Conservation (phyloP, 2,329 filamentous ascomycete species). For the Cytospora schulzeri region DNA sequence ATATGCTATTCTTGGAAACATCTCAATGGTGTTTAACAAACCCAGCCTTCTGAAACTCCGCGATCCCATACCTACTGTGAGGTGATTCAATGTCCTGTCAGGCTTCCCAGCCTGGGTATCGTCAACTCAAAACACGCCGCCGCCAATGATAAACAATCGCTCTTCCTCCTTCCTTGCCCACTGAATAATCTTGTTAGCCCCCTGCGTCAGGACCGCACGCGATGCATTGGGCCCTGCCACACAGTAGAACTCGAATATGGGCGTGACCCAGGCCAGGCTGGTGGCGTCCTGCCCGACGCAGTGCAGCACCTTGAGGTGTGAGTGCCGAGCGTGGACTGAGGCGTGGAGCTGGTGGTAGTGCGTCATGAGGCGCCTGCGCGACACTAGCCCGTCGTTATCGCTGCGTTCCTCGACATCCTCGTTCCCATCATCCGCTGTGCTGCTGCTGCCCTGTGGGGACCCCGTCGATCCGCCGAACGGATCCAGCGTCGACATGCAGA, state of each 20-base stretch:
- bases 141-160: constrained; percentile 92
- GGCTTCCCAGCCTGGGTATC: neutral
- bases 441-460: constrained; percentile 29
- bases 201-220: constrained; percentile 71
- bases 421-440: constrained; percentile 4
- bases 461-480: constrained; percentile 58
- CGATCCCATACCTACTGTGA: neutral
- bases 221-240: constrained; percentile 78
- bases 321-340: constrained; percentile 79
- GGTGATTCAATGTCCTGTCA: neutral
- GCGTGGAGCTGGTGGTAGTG: constrained; percentile 85
- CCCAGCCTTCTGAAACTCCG: neutral
- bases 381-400: constrained; percentile 47
- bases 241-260: constrained; percentile 91
- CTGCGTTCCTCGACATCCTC: neutral
- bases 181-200: constrained; percentile 84
- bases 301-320: constrained; percentile 85
- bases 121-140: constrained; percentile 72
- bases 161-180: constrained; percentile 94
- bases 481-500: constrained; percentile 82
- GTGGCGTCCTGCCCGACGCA: constrained; percentile 73
- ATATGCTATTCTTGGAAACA: neutral
- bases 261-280: constrained; percentile 87
- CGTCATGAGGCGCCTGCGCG: constrained; percentile 73
- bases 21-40: neutral